phyloP scores from a whole-genome alignment of 2,329 filamentous ascomycete genomes.

The Endoconidiophora laricicola region DNA sequence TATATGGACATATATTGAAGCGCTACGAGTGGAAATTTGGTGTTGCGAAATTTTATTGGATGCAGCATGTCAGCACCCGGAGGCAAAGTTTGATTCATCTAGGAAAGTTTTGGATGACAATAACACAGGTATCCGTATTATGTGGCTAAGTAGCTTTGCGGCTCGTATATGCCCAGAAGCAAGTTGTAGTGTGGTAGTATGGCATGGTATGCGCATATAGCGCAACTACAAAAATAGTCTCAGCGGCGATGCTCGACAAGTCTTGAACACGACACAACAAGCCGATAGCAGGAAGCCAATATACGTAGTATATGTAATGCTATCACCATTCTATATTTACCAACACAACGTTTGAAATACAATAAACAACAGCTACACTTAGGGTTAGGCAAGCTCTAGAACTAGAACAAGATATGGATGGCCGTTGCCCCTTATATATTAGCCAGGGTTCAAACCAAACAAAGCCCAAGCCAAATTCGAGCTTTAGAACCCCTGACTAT shows the following conservation, averaged over 20 bases:
- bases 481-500: conserved; percentile 5
- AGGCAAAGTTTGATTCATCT: no score
- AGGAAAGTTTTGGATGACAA: no score
- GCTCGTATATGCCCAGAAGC: conserved; percentile 1
- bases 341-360: background rate
- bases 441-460: conserved; percentile 7
- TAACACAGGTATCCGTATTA: no score
- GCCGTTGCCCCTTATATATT: conserved; percentile 4
- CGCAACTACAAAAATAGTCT: background rate
- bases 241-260: background rate
- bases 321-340: background rate
- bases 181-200: background rate
- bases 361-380: background rate
- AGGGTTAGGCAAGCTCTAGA: background rate
- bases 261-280: no score
- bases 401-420: background rate
- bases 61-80: no score
- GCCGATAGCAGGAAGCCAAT: no score
- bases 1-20: no score
- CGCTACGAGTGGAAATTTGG: no score
- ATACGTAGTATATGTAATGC: no score
- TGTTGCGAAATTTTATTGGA: no score
- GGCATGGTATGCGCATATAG: background rate
- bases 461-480: conserved; percentile 4
- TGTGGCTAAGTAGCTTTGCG: background rate